Evolutionary conservation across 257 asterid species (phyloP).

Genomic region (Fraxinus cuspidata): DNA sequence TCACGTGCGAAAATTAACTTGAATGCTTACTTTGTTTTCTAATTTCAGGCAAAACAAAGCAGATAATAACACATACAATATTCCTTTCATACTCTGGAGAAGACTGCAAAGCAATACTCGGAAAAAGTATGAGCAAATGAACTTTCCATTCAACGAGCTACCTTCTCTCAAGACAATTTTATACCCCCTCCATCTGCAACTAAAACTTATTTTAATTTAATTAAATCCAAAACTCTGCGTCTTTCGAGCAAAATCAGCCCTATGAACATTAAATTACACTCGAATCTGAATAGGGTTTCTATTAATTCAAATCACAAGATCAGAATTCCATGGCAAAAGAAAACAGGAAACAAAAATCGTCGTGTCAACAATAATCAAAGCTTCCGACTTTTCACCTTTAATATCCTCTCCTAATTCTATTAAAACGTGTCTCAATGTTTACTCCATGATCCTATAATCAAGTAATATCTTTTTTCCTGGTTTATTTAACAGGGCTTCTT

Average conservation of each 20-base stretch:
- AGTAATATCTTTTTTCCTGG: too few species aligned
- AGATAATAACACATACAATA: background rate
- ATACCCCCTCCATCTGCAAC: background rate
- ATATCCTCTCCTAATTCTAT: background rate
- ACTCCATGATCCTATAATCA: background rate
- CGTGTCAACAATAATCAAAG: background rate
- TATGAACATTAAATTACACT: background rate
- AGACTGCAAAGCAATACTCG: background rate
- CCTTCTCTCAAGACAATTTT: background rate
- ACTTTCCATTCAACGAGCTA: background rate
- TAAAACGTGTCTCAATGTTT: background rate
- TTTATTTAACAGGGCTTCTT: background rate
- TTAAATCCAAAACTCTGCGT: background rate
- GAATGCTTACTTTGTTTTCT: background rate
- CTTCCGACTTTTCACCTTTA: background rate
- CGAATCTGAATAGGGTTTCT: background rate
- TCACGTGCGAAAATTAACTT: background rate
- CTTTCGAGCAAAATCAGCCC: background rate
- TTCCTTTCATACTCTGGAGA: background rate
- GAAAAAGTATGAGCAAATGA: background rate
- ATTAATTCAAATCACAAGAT: background rate
- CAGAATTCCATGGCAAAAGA: background rate
- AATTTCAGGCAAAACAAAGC: background rate
- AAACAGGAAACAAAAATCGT: background rate
- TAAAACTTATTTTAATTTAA: background rate